Conservation (phyloP, 192 early-diverging fungal genomes). For the Linnemannia elongata region DNA sequence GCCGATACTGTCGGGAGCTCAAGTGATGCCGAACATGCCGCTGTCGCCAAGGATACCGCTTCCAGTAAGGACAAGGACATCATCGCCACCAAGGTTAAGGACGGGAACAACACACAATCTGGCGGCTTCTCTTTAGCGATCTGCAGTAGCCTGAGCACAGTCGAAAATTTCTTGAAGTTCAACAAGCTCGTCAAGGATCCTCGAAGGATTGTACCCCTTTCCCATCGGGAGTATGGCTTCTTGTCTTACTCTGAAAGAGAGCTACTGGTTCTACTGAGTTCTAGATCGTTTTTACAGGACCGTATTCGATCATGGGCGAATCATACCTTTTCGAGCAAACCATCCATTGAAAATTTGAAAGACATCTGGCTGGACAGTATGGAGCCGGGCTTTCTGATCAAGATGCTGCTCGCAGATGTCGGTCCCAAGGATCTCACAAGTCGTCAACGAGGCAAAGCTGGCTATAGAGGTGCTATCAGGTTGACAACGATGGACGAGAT, state of each 20-base stretch:
- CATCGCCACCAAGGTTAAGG: background rate
- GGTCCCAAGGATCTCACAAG: background rate
- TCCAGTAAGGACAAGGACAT: background rate
- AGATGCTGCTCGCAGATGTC: background rate
- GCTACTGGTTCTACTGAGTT: background rate
- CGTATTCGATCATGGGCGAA: background rate
- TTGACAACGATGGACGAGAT: background rate
- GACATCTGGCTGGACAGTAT: background rate
- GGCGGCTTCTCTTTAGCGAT: background rate
- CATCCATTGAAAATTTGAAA: background rate
- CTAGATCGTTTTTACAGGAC: background rate
- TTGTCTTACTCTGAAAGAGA: background rate
- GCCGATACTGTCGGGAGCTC: background rate
- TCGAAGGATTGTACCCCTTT: background rate
- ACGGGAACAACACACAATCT: background rate
- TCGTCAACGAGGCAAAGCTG: background rate
- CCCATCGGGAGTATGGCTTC: background rate
- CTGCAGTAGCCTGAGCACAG: background rate
- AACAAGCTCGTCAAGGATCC: background rate
- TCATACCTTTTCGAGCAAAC: background rate
- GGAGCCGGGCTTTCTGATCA: background rate
- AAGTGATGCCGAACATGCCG: background rate
- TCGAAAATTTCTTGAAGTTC: background rate
- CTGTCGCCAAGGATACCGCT: background rate
- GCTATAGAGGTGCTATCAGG: background rate